Base-by-base conservation (phyloP, 495 filamentous ascomycete genomes). In the Aspergillus steynii region DNA sequence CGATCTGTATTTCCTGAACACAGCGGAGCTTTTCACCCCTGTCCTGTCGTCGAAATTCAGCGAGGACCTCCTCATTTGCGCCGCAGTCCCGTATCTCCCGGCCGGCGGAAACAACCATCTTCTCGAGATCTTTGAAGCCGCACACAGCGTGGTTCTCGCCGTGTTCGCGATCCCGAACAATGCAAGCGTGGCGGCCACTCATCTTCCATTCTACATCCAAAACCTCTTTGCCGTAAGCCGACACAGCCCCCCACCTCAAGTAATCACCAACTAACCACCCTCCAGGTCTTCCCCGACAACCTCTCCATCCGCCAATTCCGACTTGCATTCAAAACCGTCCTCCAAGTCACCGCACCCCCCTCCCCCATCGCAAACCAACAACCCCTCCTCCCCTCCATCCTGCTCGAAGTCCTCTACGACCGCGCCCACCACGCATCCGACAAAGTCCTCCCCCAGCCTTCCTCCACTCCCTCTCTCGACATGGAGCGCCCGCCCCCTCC, bases 1-100 rank as follows among this genome's bases (percentile, higher is more conserved):
- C 10, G 90, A 96, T 72, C 86, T 96, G 55, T 99, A 90, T 81
- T 98, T 96, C 74, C 84, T 99, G 49, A 97, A 97, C 69, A 86
- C 85, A 2, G 85, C 88, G 12, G 95, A 99, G 69, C 91, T 97
- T 67, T 89, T 98, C 68, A 88, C 90, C 0, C 74, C 91, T 25
- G 74, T 86, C 25, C 74, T 98, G 7, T 75, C 89, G 0, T 81
- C 88, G 2, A 68, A 78, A 8, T 79, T 82, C 25, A 90, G 85
- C 67, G 91, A 96, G 63, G 79, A 88, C 12, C 77, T 96, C 2
- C 82, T 96, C 31, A 76, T 97, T 47, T 80, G 85, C 14, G 86
- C 90, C 3, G 89, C 90, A 26, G 82, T 84, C 8, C 86, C 90
- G 4, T 97, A 98, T 71, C 85, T 98, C 9, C 83, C 85, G 34